Conservation (phyloP, 2,329 filamentous ascomycete species). For the Teratosphaeria nubilosa region DNA sequence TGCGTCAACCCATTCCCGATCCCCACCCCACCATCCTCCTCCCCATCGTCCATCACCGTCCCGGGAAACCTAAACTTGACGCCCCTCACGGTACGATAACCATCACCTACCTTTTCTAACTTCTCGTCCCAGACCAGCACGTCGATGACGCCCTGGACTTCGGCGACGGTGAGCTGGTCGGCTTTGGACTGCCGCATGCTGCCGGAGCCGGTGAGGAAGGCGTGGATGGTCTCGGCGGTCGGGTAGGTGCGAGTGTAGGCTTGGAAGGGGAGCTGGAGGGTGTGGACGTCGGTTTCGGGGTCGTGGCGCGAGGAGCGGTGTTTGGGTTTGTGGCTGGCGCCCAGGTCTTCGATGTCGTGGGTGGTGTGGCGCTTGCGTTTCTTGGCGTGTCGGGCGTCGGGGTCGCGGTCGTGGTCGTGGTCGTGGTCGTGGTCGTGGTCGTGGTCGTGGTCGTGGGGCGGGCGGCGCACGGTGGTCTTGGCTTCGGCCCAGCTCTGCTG, state of each 20-base stretch:
- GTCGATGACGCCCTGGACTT: slow-evolving; percentile 77
- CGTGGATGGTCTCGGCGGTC: slow-evolving; percentile 67
- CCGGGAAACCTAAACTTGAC: slow-evolving; percentile 18
- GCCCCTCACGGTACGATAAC: slow-evolving; percentile 38
- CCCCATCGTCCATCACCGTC: slow-evolving; percentile 7
- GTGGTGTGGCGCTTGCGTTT: slow-evolving; percentile 12
- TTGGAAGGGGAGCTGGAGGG: slow-evolving; percentile 19
- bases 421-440: neutral
- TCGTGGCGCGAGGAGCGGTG: slow-evolving; percentile 9
- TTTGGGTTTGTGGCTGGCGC: slow-evolving; percentile 15
- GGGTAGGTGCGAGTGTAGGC: slow-evolving; percentile 55
- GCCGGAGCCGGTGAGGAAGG: slow-evolving; percentile 57
- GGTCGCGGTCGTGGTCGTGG: slow-evolving; percentile 1
- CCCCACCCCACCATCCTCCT: slow-evolving; percentile 29
- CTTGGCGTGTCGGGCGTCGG: slow-evolving; percentile 3
- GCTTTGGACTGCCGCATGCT: slow-evolving; percentile 60
- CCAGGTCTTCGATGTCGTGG: slow-evolving; percentile 23
- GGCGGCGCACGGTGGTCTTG: slow-evolving; percentile 1
- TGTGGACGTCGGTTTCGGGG: slow-evolving; percentile 12
- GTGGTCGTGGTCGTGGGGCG: neutral
- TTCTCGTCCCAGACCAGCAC: slow-evolving; percentile 83
- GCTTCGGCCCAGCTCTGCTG: slow-evolving; percentile 59
- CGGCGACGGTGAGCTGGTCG: slow-evolving; percentile 46
- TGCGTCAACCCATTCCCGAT: slow-evolving; percentile 83
- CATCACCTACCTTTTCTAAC: slow-evolving; percentile 52